Percentiles rank a stretch among this genome's conserved stretches.
Conservation (phyloP, 352 stramenopile species). For the Globisporangium cystogenes region DNA sequence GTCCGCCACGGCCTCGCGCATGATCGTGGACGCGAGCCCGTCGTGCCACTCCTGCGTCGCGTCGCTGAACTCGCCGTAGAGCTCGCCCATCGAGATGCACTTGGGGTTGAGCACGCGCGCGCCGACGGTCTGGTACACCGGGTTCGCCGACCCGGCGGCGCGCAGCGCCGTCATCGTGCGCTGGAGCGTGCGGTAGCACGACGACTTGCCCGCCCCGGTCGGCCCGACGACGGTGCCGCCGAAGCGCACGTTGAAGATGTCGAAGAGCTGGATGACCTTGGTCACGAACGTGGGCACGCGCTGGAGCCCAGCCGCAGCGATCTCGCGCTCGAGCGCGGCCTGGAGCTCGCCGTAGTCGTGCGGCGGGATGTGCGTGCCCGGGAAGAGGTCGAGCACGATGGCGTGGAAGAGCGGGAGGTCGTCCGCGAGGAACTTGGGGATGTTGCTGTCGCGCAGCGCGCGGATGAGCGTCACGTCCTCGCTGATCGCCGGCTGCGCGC, state of each 20-base stretch:
- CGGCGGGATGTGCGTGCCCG: conserved; percentile 68
- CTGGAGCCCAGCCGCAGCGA: conserved; percentile 53
- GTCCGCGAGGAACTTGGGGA: conserved; percentile 93
- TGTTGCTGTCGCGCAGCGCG: conserved; percentile 89
- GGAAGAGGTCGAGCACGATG: conserved; percentile 91
- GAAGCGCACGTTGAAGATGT: conserved; percentile 94
- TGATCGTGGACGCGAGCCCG: conserved; percentile 73
- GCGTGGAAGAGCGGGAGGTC: conserved; percentile 90
- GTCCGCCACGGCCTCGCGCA: conserved; percentile 69
- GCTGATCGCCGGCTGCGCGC: conserved; percentile 58
- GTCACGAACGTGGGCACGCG: conserved; percentile 80
- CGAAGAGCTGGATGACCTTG: conserved; percentile 93
- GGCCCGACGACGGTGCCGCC: conserved; percentile 87
- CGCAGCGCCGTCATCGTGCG: conserved; percentile 82
- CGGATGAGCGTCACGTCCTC: conserved; percentile 90
- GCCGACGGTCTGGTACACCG: conserved; percentile 74
- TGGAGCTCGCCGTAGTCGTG: conserved; percentile 88
- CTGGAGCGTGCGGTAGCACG: conserved; percentile 86
- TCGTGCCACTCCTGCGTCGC: conserved; percentile 90
- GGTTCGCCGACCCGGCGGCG: conserved; percentile 53
- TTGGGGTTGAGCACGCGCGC: conserved; percentile 81
- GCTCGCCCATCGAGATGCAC: conserved; percentile 78
- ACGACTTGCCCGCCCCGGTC: conserved; percentile 81
- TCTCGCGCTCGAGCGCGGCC: conserved; percentile 48
- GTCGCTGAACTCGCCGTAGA: conserved; percentile 87